Percentiles rank a stretch among this genome's conserved stretches.
These are phyloP conservation scores for Colletotrichum truncatum DNA, from an alignment of 2,329 filamentous ascomycete genomes.

Conservation along the genomic window DNA sequence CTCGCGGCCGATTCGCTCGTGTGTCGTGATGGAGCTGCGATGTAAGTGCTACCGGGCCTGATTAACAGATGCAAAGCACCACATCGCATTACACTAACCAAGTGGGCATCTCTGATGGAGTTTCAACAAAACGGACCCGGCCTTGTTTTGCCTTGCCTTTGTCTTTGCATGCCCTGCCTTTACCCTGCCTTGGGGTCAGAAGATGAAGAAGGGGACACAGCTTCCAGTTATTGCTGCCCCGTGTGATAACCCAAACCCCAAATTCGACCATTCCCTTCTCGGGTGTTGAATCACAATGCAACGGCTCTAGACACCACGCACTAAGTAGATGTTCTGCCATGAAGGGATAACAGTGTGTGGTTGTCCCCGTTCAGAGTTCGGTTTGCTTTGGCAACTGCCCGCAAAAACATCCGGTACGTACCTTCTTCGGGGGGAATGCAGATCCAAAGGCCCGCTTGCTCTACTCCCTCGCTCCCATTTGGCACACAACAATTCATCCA, in stretches of 20 bases:
- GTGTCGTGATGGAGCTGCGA: neutral
- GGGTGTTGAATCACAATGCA: too few species aligned
- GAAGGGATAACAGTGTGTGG: too few species aligned
- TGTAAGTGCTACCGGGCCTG: conserved; percentile 5
- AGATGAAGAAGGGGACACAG: too few species aligned
- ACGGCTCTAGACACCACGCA: too few species aligned
- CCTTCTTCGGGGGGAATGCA: neutral
- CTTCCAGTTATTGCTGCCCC: too few species aligned
- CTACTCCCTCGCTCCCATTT: neutral
- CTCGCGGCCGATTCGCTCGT: neutral
- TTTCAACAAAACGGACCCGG: neutral
- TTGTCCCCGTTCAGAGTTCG: too few species aligned
- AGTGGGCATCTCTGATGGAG: conserved; percentile 15
- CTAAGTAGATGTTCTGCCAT: too few species aligned
- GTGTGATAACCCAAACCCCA: too few species aligned
- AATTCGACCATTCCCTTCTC: too few species aligned
- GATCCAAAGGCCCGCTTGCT: neutral
- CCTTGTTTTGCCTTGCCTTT: neutral
- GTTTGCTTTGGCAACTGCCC: too few species aligned
- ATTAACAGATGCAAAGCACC: conserved; percentile 5
- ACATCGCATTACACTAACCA: neutral
- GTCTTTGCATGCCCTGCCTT: neutral
- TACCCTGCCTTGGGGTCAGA: too few species aligned
- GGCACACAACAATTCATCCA: neutral
- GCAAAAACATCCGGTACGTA: too few species aligned